A percentile compares a stretch with the other conserved stretches of the same genome.
phyloP scores from a whole-genome alignment of 2,329 filamentous ascomycete genomes.

The Alternaria sp. region DNA sequence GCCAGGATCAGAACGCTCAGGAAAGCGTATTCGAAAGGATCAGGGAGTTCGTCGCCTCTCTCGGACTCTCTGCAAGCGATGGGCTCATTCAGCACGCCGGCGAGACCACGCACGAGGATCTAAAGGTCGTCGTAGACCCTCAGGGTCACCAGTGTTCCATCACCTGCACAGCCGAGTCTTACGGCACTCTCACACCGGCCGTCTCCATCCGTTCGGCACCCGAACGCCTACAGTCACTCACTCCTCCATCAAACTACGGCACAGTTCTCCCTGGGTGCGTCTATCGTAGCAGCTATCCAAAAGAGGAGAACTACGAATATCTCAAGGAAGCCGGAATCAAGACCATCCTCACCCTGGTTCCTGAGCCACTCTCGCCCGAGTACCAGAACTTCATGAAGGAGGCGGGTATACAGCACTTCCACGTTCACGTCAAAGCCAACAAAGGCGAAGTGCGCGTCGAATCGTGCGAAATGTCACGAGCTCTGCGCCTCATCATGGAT shows the following conservation, averaged over 20 bases:
- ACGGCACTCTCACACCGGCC: constrained; percentile 22
- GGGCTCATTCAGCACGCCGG: constrained; percentile 37
- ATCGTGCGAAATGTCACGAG: constrained; percentile 66
- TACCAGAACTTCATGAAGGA: constrained; percentile 67
- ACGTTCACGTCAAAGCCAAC: constrained; percentile 84
- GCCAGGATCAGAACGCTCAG: constrained; percentile 8
- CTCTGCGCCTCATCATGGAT: constrained; percentile 75
- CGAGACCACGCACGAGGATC: constrained; percentile 41
- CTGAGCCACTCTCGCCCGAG: constrained; percentile 55
- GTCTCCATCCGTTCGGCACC: constrained; percentile 26
- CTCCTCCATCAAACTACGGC: constrained; percentile 76
- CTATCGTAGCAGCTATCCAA: constrained; percentile 83
- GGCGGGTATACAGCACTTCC: constrained; percentile 73
- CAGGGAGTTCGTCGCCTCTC: constrained; percentile 26
- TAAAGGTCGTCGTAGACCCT: constrained; percentile 22
- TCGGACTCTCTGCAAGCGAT: constrained; percentile 30
- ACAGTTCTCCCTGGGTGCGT: constrained; percentile 73
- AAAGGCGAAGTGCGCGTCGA: constrained; percentile 67
- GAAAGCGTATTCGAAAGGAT: constrained; percentile 27
- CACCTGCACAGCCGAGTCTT: constrained; percentile 17
- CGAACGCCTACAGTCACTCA: constrained; percentile 46
- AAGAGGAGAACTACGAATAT: constrained; percentile 72
- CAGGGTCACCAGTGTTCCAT: constrained; percentile 24
- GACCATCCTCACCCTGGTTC: constrained; percentile 73
- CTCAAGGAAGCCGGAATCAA: constrained; percentile 73